phyloP scores from a whole-genome alignment of 352 stramenopile genomes.

The Detonula confervacea region DNA sequence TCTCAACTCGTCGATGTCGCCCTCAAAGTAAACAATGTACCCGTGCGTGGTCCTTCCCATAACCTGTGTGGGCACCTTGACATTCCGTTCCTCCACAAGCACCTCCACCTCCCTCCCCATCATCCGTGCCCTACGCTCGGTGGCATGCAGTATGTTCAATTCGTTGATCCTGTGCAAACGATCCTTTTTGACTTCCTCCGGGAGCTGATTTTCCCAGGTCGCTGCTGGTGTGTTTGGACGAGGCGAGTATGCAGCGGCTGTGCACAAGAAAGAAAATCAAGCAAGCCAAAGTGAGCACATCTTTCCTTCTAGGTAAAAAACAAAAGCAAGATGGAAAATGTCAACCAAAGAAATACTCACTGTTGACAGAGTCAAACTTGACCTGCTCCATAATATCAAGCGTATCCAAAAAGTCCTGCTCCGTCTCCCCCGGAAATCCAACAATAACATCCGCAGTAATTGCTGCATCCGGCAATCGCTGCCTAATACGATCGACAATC shows the following conservation, averaged over 20 bases:
- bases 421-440: slow-evolving; percentile 87
- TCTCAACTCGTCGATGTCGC: slow-evolving; percentile 86
- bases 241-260: slow-evolving; percentile 74
- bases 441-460: slow-evolving; percentile 84
- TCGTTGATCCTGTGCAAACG: slow-evolving; percentile 86
- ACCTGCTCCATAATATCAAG: slow-evolving; percentile 86
- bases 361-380: slow-evolving; percentile 82
- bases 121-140: slow-evolving; percentile 84
- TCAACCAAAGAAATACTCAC: no score
- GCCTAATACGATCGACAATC: slow-evolving; percentile 85
- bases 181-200: slow-evolving; percentile 88
- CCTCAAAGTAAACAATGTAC: slow-evolving; percentile 87
- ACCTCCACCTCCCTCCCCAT: slow-evolving; percentile 86
- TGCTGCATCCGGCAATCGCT: slow-evolving; percentile 72
- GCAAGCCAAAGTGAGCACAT: no score
- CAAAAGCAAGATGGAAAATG: no score
- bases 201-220: slow-evolving; percentile 78
- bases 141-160: slow-evolving; percentile 83
- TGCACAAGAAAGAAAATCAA: no score
- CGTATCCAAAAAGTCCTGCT: slow-evolving; percentile 86
- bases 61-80: slow-evolving; percentile 83
- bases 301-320: no score
- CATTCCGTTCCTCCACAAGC: slow-evolving; percentile 88
- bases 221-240: slow-evolving; percentile 75
- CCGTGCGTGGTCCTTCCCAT: slow-evolving; percentile 86